Base-by-base conservation (phyloP, 148 eudicot genomes). In the Dianthus caryophyllus region DNA sequence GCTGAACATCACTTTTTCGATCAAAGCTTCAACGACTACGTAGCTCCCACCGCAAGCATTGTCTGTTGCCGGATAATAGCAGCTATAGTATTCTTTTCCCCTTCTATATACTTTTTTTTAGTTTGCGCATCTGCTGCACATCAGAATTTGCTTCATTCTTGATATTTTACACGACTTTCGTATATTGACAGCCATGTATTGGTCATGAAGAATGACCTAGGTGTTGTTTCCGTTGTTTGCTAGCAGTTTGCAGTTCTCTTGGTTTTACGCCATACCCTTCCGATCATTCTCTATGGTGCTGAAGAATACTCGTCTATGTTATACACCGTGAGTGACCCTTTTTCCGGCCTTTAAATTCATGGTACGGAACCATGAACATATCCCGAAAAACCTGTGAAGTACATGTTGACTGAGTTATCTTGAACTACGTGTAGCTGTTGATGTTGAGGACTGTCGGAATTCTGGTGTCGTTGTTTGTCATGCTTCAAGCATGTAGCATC, bases 181-280 rank as follows among this genome's bases (percentile, higher is more conserved):
- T 24, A 11, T 54, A 11, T 29, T 55, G 12, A 31, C 44, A 59
- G 33, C 12, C 63, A 11, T 59, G 63, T n/a, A 59, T 55, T 14
- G 22, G 2, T 59, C 50, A 61, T 39, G 60, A 14, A 39, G 25
- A 55, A 21, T 72, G 75, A 72, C 70, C 46, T 59, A 9, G n/a
- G 65, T 21, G 58, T 43, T 79, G 17, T 54, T 5, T 71, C 14
- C 65, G 21, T 60, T 68, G 38, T 65, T 56, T 64, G 58, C 48
- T 46, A 38, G 64, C 84, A 90, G 94, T 84, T 87, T 51, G 17
- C 82, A 48, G 66, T 76, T 62, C 85, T 90, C 61, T 77, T 90
- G 73, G 80, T 85, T 67, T 62, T 90, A 50, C 94, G 91, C 54
- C 88, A 85, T 54, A 79, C 89, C 16, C 79, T 85, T 44, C 94